Evolutionary conservation across 1,284 basidiomycete species (phyloP).

Genomic region (Cystobasidium slooffiae): DNA sequence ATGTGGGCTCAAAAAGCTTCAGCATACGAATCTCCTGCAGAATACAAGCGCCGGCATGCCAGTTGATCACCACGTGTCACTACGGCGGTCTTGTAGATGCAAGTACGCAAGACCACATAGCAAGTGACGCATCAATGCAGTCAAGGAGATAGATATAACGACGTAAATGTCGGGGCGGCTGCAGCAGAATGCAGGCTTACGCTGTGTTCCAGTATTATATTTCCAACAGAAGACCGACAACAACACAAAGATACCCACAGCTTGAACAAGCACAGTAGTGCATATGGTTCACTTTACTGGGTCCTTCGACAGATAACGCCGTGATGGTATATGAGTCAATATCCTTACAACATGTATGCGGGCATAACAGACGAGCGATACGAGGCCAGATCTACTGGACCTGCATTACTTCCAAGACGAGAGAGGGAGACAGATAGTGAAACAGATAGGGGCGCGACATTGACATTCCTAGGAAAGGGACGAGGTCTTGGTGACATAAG

Average conservation of each 20-base stretch:
- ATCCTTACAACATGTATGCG: not conserved
- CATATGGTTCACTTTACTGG: too few species aligned
- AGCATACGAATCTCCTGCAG: constrained; percentile 41
- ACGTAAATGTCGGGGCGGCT: not conserved
- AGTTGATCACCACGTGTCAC: not conserved
- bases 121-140: not conserved
- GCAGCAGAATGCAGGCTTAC: constrained; percentile 1
- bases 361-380: not conserved
- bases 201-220: not conserved
- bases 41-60: constrained; percentile 30
- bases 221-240: not conserved
- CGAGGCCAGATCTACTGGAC: constrained; percentile 3
- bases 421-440: too few species aligned
- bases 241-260: too few species aligned
- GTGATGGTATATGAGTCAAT: not conserved
- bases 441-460: too few species aligned
- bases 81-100: too few species aligned
- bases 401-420: not conserved
- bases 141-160: not conserved
- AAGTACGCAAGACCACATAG: not conserved
- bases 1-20: constrained; percentile 41
- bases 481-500: not conserved
- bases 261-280: too few species aligned
- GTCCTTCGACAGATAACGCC: too few species aligned
- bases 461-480: too few species aligned